Evolutionary conservation across 768 basidiomycete genomes (phyloP).

Genomic region (Gautieria morchelliformis): DNA sequence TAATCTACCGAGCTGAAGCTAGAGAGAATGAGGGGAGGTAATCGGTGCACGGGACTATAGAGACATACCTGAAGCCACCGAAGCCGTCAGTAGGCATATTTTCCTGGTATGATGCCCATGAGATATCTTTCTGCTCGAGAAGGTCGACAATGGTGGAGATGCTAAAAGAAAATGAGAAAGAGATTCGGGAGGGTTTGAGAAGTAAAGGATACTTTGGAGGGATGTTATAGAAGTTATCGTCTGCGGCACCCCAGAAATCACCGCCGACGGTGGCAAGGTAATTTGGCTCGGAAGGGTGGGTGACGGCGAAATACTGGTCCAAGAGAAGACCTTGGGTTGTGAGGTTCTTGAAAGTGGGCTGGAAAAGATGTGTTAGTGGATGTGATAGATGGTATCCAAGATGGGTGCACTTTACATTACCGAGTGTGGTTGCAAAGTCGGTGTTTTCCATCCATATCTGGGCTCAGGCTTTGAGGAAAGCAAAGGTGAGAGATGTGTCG

Average conservation of each 20-base stretch:
- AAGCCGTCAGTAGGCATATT: conserved; percentile 44
- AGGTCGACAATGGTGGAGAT: conserved; percentile 52
- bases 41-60: conserved; percentile 6
- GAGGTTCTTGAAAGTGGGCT: conserved; percentile 26
- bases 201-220: conserved; percentile 13
- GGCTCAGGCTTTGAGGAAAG: background rate
- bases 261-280: conserved; percentile 38
- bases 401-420: conserved; percentile 1
- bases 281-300: conserved; percentile 58
- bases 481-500: background rate
- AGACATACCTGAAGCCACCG: conserved; percentile 28
- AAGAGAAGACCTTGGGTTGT: conserved; percentile 41
- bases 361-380: background rate
- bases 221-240: conserved; percentile 28
- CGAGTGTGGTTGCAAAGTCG: conserved; percentile 30
- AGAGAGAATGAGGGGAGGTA: conserved; percentile 10
- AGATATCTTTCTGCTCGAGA: conserved; percentile 44
- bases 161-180: conserved; percentile 26
- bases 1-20: conserved; percentile 31
- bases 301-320: conserved; percentile 35
- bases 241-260: conserved; percentile 41
- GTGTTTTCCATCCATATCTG: conserved; percentile 62
- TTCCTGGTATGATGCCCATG: conserved; percentile 57
- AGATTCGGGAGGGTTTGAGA: conserved; percentile 13
- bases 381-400: background rate